A percentile compares a stretch with the other conserved stretches of the same genome.
Conservation (phyloP, 2,329 filamentous ascomycete species). For the Bipolaris zeicola region DNA sequence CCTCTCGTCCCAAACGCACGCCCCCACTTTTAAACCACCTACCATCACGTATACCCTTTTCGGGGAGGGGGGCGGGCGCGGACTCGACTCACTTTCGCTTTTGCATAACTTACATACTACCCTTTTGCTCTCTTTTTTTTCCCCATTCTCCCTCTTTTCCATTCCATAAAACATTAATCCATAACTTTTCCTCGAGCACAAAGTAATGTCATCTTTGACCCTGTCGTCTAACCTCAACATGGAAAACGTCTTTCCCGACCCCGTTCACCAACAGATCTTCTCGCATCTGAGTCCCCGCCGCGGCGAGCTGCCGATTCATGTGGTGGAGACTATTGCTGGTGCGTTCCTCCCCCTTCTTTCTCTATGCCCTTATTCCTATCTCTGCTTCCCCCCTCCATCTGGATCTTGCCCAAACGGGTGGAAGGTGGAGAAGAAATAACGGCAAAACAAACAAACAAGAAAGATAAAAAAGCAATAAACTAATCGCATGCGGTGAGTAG, state of each 20-base stretch:
- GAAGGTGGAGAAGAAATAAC: neutral
- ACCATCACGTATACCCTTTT: neutral
- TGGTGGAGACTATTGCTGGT: conserved; percentile 8
- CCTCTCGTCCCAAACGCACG: neutral
- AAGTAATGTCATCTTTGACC: neutral
- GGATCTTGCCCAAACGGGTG: too few species aligned
- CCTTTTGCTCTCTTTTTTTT: neutral
- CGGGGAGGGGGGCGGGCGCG: neutral
- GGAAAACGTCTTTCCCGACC: conserved; percentile 1
- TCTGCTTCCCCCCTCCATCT: neutral
- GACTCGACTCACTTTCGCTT: too few species aligned
- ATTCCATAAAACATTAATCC: neutral
- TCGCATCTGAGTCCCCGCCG: conserved; percentile 5
- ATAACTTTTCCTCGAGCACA: neutral
- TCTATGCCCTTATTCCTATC: neutral
- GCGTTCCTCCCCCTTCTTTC: neutral
- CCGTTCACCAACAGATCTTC: conserved; percentile 11
- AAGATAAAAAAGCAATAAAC: neutral
- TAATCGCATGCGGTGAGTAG: neutral
- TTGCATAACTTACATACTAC: too few species aligned
- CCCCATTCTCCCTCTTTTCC: neutral
- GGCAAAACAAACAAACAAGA: neutral
- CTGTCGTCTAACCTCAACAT: neutral
- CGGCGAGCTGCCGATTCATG: neutral
- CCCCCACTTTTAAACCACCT: neutral